phyloP scores from a whole-genome alignment of 768 basidiomycete genomes.

The Mycena maculata region DNA sequence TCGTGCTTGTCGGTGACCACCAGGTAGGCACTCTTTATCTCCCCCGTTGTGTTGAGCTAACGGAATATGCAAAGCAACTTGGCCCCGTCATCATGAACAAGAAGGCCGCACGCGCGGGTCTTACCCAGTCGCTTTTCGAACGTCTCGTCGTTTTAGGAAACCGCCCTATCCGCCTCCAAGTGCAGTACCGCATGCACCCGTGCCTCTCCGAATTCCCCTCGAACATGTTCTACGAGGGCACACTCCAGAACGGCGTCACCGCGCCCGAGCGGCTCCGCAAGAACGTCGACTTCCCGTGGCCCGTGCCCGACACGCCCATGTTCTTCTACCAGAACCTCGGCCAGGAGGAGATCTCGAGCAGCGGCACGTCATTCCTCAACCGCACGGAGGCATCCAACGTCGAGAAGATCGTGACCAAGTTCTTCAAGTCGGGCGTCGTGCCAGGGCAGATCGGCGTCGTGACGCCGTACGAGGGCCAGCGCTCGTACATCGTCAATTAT shows the following conservation, averaged over 20 bases:
- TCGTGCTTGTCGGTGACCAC: conserved; percentile 97
- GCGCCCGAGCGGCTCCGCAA: conserved; percentile 97
- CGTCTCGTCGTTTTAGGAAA: conserved; percentile 95
- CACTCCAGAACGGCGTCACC: conserved; percentile 98
- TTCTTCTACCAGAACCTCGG: conserved; percentile 99
- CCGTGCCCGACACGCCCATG: conserved; percentile 96
- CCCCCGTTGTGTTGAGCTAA: not conserved
- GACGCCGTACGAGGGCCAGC: conserved; percentile 98
- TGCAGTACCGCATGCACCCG: conserved; percentile 99
- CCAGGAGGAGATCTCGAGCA: conserved; percentile 98
- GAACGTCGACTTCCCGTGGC: conserved; percentile 99
- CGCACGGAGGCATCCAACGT: conserved; percentile 99
- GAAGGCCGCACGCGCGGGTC: conserved; percentile 98
- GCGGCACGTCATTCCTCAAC: conserved; percentile 98
- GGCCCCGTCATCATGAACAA: conserved; percentile 99
- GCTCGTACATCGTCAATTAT: conserved; percentile 98
- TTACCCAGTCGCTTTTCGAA: conserved; percentile 98
- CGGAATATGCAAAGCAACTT: conserved; percentile 74
- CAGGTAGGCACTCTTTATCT: conserved; percentile 53
- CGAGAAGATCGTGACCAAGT: conserved; percentile 99
- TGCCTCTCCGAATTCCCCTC: conserved; percentile 99
- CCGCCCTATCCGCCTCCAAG: conserved; percentile 96
- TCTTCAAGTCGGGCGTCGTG: conserved; percentile 98
- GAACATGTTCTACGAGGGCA: conserved; percentile 99
- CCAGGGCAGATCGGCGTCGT: conserved; percentile 97